These are phyloP conservation scores for Pisolithus marmoratus DNA, from an alignment of 768 basidiomycete genomes.

Conservation along the genomic window DNA sequence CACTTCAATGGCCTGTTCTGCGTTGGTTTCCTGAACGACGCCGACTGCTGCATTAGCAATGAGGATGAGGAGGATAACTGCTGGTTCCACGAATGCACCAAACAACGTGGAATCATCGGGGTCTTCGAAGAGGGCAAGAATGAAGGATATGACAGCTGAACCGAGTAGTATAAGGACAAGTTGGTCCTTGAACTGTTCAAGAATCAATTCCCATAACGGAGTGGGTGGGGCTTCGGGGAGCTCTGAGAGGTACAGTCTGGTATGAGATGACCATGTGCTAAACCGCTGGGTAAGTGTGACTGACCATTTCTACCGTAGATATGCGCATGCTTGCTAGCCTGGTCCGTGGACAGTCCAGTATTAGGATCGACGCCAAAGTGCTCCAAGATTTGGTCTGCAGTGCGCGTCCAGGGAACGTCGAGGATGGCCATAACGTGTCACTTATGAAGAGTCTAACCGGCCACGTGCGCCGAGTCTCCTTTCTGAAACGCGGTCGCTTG, in stretches of 20 bases:
- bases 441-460: slow-evolving; percentile 1
- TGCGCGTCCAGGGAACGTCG: slow-evolving; percentile 76
- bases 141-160: slow-evolving; percentile 89
- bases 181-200: slow-evolving; percentile 99
- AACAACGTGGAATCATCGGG: slow-evolving; percentile 57
- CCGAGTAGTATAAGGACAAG: slow-evolving; percentile 94
- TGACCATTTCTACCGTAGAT: slow-evolving; percentile 84
- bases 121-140: slow-evolving; percentile 85
- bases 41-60: slow-evolving; percentile 97
- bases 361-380: slow-evolving; percentile 63
- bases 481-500: background rate
- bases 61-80: slow-evolving; percentile 92
- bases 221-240: slow-evolving; percentile 90
- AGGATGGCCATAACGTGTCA: slow-evolving; percentile 32
- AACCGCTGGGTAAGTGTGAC: slow-evolving; percentile 10
- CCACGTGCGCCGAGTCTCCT: background rate
- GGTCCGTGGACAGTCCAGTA: slow-evolving; percentile 58
- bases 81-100: slow-evolving; percentile 91
- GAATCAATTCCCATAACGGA: slow-evolving; percentile 87
- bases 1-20: slow-evolving; percentile 96
- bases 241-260: slow-evolving; percentile 41
- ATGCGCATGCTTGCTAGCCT: slow-evolving; percentile 68
- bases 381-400: slow-evolving; percentile 62
- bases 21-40: slow-evolving; percentile 94
- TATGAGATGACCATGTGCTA: background rate